phyloP scores from a whole-genome alignment of 306 rosid species.

The Hippophae tibetana region DNA sequence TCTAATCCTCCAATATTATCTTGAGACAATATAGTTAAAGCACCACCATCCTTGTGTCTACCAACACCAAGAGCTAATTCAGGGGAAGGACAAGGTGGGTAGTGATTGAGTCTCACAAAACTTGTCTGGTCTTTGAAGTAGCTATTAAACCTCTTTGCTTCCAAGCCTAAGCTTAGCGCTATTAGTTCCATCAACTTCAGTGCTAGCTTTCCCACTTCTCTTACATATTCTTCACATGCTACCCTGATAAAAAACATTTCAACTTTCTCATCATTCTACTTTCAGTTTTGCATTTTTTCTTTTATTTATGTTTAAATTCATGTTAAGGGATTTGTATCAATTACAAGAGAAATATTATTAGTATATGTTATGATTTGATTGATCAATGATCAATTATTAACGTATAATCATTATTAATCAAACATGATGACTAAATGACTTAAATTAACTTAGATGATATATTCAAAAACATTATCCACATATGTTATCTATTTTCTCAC shows the following conservation, averaged over 20 bases:
- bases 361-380: too few species aligned
- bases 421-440: too few species aligned
- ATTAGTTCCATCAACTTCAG: conserved; percentile 37
- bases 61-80: conserved; percentile 55
- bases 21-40: conserved; percentile 41
- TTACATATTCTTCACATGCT: conserved; percentile 25
- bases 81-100: conserved; percentile 50
- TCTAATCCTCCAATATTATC: conserved; percentile 54
- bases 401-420: too few species aligned
- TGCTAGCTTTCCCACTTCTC: conserved; percentile 33
- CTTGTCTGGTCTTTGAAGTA: conserved; percentile 45
- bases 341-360: too few species aligned
- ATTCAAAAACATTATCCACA: too few species aligned
- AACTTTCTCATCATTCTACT: not conserved
- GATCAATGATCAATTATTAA: too few species aligned
- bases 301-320: too few species aligned
- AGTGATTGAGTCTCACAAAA: conserved; percentile 32
- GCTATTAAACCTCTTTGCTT: conserved; percentile 27
- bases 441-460: too few species aligned
- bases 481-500: too few species aligned
- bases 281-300: too few species aligned
- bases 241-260: conserved; percentile 15
- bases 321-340: too few species aligned
- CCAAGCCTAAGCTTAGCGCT: conserved; percentile 43
- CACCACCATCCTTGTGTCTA: conserved; percentile 43